A percentile compares a stretch with the other conserved stretches of the same genome.
Conservation (phyloP, 176 grass and related monocot species). For the Triticum urartu region DNA sequence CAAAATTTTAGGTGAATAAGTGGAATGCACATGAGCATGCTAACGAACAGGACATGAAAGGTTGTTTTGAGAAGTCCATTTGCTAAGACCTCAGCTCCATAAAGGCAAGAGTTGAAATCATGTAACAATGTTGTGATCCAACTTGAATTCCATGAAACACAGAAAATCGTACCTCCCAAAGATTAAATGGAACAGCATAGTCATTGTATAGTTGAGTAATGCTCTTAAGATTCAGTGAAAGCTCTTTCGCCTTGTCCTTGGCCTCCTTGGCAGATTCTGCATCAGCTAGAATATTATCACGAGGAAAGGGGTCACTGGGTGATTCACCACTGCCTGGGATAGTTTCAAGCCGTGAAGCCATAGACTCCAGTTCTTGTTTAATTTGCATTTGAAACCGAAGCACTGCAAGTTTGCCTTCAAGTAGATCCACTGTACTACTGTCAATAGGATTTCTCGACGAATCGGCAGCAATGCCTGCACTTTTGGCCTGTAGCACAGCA, state of each 20-base stretch:
- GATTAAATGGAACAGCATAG: slow-evolving; percentile 82
- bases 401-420: slow-evolving; percentile 92
- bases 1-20: slow-evolving; percentile 12
- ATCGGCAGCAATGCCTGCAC: slow-evolving; percentile 49
- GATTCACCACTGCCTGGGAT: slow-evolving; percentile 41
- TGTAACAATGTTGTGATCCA: background rate
- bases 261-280: slow-evolving; percentile 50
- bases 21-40: background rate
- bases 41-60: background rate
- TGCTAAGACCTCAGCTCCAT: background rate
- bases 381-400: slow-evolving; percentile 97
- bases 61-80: background rate
- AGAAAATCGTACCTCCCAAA: slow-evolving; percentile 83
- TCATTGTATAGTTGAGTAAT: slow-evolving; percentile 97
- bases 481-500: slow-evolving; percentile 91
- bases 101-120: background rate
- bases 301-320: slow-evolving; percentile 49
- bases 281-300: slow-evolving; percentile 48
- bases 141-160: slow-evolving; percentile 24
- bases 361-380: slow-evolving; percentile 70
- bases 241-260: slow-evolving; percentile 78
- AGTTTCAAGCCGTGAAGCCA: slow-evolving; percentile 46
- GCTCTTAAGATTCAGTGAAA: slow-evolving; percentile 86
- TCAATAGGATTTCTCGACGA: slow-evolving; percentile 65
- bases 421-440: slow-evolving; percentile 81